Conservation (phyloP, 2,329 filamentous ascomycete species). For the Epichloe amarillans region DNA sequence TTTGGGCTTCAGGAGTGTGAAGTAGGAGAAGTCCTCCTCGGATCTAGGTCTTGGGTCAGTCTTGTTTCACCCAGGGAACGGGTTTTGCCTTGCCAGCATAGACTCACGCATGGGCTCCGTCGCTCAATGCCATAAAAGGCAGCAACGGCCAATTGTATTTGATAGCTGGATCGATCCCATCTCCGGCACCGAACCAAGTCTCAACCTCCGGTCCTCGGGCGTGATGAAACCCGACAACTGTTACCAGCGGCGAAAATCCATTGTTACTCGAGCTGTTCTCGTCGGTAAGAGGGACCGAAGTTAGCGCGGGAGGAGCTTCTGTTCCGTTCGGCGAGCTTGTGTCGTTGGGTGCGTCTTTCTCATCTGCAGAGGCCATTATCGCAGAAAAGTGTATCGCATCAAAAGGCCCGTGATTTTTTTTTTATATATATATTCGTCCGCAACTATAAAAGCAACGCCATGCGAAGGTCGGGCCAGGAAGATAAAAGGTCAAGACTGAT, state of each 20-base stretch:
- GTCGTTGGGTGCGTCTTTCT: not conserved
- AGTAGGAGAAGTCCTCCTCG: conserved; percentile 96
- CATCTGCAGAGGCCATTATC: conserved; percentile 1
- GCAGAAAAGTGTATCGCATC: not conserved
- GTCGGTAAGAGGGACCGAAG: conserved; percentile 18
- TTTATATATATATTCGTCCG: not conserved
- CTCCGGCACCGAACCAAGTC: conserved; percentile 67
- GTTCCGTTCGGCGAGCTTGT: conserved; percentile 11
- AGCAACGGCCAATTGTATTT: conserved; percentile 85
- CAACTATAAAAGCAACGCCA: not conserved
- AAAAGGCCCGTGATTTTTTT: not conserved
- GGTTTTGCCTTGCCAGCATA: not conserved
- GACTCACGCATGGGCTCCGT: conserved; percentile 83
- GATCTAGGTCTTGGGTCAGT: conserved; percentile 35
- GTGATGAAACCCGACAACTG: conserved; percentile 76
- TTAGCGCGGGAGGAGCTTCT: conserved; percentile 17
- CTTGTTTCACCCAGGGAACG: not conserved
- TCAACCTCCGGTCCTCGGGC: conserved; percentile 85
- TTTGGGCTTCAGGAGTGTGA: conserved; percentile 65
- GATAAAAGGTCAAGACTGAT: not conserved
- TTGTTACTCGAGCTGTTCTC: conserved; percentile 17
- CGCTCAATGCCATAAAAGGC: conserved; percentile 92
- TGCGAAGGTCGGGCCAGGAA: not conserved
- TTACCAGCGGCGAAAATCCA: conserved; percentile 54
- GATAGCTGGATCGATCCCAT: conserved; percentile 62